phyloP scores from a whole-genome alignment of 169 alveolate species.

The Eimeria sp. region DNA sequence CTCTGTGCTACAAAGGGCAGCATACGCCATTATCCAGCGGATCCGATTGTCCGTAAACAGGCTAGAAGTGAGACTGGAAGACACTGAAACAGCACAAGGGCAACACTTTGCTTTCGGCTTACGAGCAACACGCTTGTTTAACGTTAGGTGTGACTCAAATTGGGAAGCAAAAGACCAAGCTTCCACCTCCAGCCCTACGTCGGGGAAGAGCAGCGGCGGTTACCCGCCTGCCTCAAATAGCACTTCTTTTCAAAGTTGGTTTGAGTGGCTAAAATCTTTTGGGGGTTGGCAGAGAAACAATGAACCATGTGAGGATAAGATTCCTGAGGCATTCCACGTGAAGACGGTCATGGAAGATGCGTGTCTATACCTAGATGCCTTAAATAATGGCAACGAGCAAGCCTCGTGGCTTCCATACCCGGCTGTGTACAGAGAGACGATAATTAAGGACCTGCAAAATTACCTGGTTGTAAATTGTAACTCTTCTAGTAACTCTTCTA shows the following conservation, averaged over 20 bases:
- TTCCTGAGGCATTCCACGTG: constrained; percentile 55
- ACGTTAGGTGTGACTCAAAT: constrained; percentile 44
- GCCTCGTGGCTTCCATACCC: constrained; percentile 65
- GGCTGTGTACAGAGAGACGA: constrained; percentile 33
- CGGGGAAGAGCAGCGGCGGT: background rate
- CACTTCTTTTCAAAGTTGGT: background rate
- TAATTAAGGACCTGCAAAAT: background rate
- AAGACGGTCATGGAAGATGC: constrained; percentile 41
- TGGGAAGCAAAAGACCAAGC: constrained; percentile 21
- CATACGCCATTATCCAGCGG: constrained; percentile 40
- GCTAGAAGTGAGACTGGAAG: constrained; percentile 61
- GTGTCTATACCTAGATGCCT: constrained; percentile 18
- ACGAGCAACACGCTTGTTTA: constrained; percentile 37
- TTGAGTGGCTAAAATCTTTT: constrained; percentile 34
- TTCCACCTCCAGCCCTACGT: background rate
- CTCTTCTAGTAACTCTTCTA: background rate
- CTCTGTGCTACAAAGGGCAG: constrained; percentile 51
- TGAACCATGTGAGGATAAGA: background rate
- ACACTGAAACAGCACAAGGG: constrained; percentile 42
- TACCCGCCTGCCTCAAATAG: background rate
- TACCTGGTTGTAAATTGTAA: background rate
- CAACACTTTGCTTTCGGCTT: constrained; percentile 53
- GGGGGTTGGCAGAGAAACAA: background rate
- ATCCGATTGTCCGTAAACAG: constrained; percentile 16
- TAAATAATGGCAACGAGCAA: constrained; percentile 28